Evolutionary conservation across 2,329 filamentous ascomycete genomes (phyloP), one percentile per base, ranked within the genome.

Genomic region (Keithomyces neogunnii): DNA sequence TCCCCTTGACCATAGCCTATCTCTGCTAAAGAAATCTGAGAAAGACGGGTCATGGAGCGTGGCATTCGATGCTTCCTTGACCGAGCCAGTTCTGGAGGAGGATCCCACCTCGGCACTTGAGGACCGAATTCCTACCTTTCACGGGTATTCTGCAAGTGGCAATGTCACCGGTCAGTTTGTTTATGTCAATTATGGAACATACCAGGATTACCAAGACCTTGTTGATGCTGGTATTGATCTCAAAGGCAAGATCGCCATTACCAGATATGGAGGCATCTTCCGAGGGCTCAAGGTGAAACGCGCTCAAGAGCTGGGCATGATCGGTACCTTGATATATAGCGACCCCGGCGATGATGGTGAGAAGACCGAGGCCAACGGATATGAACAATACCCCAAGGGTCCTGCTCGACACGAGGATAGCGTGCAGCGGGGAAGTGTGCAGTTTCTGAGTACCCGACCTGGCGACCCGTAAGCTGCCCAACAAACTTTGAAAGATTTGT

Each of bases 101-200:
- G 93, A 99, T 65, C 79, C 83, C 3, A 95, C 90, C 0, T 89
- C 84, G 19, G 78, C 82, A 28, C 73, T 89, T 45, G 69, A 78
- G 8, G 79, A 90, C 60, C 77, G 89, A 32, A 78, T 97, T 29
- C 90, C 92, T 1, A 92, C 86, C 0, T 97, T 97, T 72, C 92
- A 97, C 63, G 93, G 92, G 49, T 97, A 96, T 68, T 95, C 89
- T 3, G 90, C 90, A 4, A 91, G 77, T 54, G 92, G 92, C 31
- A 95, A 97, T 66, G 92, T 95, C 46, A 96, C 92, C 0, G 89
- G 82, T 3, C 80, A 82, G 11, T 93, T 88, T 57, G 88, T 96
- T 33, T 97, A 86, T 62, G 89, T 88, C 65, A 96, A 96, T 68
- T 95, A 93, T 62, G 92, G 91, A 49, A 93, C 88, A 0, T 95